Percentiles rank a stretch among this genome's conserved stretches.
Conservation (phyloP, 2,329 filamentous ascomycete genomes). For the Ascochyta rabiei region DNA sequence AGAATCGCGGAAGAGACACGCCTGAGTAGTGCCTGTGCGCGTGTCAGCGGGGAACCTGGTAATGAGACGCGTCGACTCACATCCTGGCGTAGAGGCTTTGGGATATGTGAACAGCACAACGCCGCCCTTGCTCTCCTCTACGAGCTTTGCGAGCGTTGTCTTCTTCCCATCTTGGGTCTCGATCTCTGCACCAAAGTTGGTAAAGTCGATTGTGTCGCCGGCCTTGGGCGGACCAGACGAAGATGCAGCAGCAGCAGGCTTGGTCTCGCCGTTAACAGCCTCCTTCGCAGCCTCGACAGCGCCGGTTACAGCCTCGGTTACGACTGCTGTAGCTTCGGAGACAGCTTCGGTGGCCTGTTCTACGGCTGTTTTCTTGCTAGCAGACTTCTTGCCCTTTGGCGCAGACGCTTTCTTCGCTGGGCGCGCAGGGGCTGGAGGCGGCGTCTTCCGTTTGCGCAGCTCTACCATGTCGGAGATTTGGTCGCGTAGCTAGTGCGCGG, state of each 20-base stretch:
- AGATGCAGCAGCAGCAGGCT: slow-evolving; percentile 24
- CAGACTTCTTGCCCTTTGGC: slow-evolving; percentile 44
- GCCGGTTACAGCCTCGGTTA: slow-evolving; percentile 41
- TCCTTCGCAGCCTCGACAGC: slow-evolving; percentile 43
- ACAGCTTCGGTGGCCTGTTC: slow-evolving; percentile 42
- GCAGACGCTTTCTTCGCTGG: slow-evolving; percentile 56
- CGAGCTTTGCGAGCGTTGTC: slow-evolving; percentile 78
- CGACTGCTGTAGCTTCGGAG: slow-evolving; percentile 39
- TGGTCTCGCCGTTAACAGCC: slow-evolving; percentile 39
- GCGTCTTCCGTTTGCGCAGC: slow-evolving; percentile 67
- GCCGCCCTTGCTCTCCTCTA: slow-evolving; percentile 82
- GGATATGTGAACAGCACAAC: slow-evolving; percentile 96
- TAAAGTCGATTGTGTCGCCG: slow-evolving; percentile 60
- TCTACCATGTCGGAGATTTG: slow-evolving; percentile 56
- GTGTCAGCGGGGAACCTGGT: slow-evolving; percentile 18
- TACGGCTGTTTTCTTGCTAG: slow-evolving; percentile 38
- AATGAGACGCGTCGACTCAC: slow-evolving; percentile 62
- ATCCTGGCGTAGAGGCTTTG: slow-evolving; percentile 90
- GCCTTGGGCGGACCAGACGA: slow-evolving; percentile 42
- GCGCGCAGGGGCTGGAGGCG: slow-evolving; percentile 55
- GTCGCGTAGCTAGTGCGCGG: slow-evolving; percentile 33
- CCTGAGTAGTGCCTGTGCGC: slow-evolving; percentile 82
- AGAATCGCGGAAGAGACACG: slow-evolving; percentile 87
- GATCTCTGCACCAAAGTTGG: slow-evolving; percentile 69
- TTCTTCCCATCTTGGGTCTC: slow-evolving; percentile 84